Evolutionary conservation across 2,329 filamentous ascomycete genomes (phyloP), one percentile per base, ranked within the genome.

Genomic region (Colletotrichum tofieldiae): DNA sequence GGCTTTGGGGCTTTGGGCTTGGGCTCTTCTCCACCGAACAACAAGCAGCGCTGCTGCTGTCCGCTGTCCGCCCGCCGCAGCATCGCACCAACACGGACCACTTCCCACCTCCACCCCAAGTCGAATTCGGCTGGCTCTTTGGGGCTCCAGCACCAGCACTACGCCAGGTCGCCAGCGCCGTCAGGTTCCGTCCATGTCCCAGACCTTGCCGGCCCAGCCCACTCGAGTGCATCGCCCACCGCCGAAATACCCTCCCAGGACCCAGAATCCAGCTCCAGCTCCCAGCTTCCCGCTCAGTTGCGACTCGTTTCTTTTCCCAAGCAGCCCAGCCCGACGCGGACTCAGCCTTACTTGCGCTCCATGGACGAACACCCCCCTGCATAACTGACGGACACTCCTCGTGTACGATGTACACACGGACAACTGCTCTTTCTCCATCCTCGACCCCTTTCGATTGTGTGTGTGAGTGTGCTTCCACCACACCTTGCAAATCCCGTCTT

Each of bases 221-320:
- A 72, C 69, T 59, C 60, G 65, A 60, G 52, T 72, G 69, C 69
- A 69, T 69, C 69, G 69, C 69, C 69, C 69, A 72, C 69, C 65
- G 69, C 69, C 69, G 52, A 64, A 69, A 59, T 43, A 20, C 39
- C 29, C 35, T 29, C 67, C 23, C 61, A 26, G 35, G 14, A 6
- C 35, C 61, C 26, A 45, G 61, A 54, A 29, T 32, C 49, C 47
- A 61, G 47, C 39, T 41, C 26, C 26, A 52, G 26, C 54, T 56
- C 58, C 52, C 69, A 54, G 59, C 69, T 60, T 59, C 65, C 69
- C 65, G 52, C 69, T 41, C 68, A 32, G 47, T 68, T 51, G 60
- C 66, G 66, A 69, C n/a, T 52, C 45, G 56, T 49, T 39, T 60
- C 47, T 56, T 39, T 39, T 41, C 35, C 35, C 20, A 26, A 54